These are phyloP conservation scores for Hypomontagnella submonticulosa DNA, from an alignment of 495 filamentous ascomycete genomes.

Conservation along the genomic window DNA sequence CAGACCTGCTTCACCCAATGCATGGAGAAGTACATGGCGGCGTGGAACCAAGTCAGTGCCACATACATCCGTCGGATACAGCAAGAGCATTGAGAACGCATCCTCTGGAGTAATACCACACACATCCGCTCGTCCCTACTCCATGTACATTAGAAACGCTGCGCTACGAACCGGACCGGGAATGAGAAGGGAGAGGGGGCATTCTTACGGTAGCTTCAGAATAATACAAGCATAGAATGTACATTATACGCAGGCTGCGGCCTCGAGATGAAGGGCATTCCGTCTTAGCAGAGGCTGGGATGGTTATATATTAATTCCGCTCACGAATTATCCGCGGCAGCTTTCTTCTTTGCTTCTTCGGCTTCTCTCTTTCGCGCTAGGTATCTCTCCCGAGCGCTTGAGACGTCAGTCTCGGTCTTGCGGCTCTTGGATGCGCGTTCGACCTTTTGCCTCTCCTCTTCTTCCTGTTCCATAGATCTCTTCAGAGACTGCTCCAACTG, in stretches of 20 bases:
- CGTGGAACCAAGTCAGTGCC: constrained; percentile 87
- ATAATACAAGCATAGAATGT: constrained; percentile 38
- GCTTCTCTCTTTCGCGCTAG: constrained; percentile 83
- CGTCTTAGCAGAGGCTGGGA: constrained; percentile 13
- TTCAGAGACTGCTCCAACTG: constrained; percentile 81
- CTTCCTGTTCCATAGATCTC: constrained; percentile 77
- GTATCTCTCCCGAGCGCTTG: constrained; percentile 87
- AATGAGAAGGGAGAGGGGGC: constrained; percentile 4
- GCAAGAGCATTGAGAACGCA: constrained; percentile 56
- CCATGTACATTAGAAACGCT: constrained; percentile 24
- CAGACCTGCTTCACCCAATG: constrained; percentile 82
- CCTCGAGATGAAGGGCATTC: constrained; percentile 19
- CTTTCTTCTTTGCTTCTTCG: constrained; percentile 73
- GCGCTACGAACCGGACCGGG: constrained; percentile 2
- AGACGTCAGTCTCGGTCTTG: constrained; percentile 82
- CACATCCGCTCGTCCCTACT: constrained; percentile 3
- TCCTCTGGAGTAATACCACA: not conserved
- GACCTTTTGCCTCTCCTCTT: constrained; percentile 71
- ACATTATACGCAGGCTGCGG: constrained; percentile 32
- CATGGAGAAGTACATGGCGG: constrained; percentile 97
- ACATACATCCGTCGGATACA: constrained; percentile 80
- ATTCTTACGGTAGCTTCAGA: constrained; percentile 19
- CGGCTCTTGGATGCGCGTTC: constrained; percentile 78
- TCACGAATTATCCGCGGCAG: constrained; percentile 40
- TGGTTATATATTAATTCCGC: constrained; percentile 37